Percentiles rank a stretch among this genome's conserved stretches.
Evolutionary conservation across 352 stramenopile genomes (phyloP).

Genomic region (Phytophthora sojae): DNA sequence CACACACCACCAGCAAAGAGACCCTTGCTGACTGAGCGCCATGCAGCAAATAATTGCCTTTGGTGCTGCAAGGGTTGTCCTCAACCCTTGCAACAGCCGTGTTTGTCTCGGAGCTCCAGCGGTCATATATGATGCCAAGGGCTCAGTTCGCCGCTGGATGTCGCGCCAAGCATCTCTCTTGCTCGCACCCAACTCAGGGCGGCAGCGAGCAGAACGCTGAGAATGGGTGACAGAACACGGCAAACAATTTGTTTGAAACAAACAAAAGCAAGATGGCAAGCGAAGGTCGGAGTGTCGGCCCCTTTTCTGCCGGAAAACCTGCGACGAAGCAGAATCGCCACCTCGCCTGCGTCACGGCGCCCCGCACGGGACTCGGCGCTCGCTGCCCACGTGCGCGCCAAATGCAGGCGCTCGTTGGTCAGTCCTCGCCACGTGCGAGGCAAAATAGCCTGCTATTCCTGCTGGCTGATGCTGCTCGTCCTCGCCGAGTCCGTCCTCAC

Average conservation of each 20-base stretch:
- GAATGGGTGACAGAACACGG: not conserved
- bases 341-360: constrained; percentile 13
- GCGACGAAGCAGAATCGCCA: constrained; percentile 34
- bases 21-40: not conserved
- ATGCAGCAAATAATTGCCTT: not conserved
- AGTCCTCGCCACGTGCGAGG: not conserved
- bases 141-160: not conserved
- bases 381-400: not conserved
- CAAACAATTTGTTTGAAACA: too few species aligned
- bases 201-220: not conserved
- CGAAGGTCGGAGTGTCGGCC: not conserved
- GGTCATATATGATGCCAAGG: constrained; percentile 7
- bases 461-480: too few species aligned
- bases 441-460: not conserved
- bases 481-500: too few species aligned
- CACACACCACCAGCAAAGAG: not conserved
- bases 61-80: not conserved
- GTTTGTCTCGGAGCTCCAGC: constrained; percentile 2
- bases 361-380: not conserved
- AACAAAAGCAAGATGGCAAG: not conserved
- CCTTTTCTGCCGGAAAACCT: constrained; percentile 26
- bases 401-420: not conserved
- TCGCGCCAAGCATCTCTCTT: not conserved
- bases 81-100: not conserved
- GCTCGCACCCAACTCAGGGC: not conserved